These are phyloP conservation scores for Aspergillus ustus DNA, from an alignment of 2,329 filamentous ascomycete genomes.

Conservation along the genomic window DNA sequence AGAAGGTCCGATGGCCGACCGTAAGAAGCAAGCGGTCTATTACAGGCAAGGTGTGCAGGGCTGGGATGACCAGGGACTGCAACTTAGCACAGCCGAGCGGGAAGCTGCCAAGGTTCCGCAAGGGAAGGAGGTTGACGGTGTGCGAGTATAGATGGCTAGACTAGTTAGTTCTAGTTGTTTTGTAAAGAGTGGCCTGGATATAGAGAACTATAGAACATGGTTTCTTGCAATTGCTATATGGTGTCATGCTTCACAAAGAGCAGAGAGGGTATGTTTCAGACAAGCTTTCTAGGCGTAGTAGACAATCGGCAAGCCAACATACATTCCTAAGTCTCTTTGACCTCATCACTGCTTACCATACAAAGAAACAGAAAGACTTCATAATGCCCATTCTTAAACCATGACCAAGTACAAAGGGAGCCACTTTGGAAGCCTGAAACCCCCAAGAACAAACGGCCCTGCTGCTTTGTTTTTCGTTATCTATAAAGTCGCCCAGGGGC, in stretches of 20 bases:
- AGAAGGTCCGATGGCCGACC: constrained; percentile 35
- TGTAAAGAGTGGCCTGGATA: not conserved
- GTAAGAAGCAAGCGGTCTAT: constrained; percentile 43
- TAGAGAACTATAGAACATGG: not conserved
- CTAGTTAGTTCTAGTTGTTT: not conserved
- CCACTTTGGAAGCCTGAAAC: not conserved
- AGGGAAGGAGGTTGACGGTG: constrained; percentile 39
- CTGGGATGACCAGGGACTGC: constrained; percentile 50
- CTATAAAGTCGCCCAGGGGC: not conserved
- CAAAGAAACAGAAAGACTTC: not conserved
- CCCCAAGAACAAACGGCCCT: not conserved
- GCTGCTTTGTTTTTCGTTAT: not conserved
- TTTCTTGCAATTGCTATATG: not conserved
- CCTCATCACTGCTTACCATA: not conserved
- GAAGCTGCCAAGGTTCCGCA: constrained; percentile 39
- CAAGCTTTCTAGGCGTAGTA: not conserved
- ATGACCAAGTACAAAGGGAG: not conserved
- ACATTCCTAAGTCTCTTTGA: not conserved
- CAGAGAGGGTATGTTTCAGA: not conserved
- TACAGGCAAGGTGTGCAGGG: constrained; percentile 46
- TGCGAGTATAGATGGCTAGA: constrained; percentile 24
- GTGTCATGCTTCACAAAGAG: not conserved
- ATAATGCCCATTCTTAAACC: not conserved
- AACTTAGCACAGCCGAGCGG: constrained; percentile 42
- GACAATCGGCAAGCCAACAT: not conserved